Evolutionary conservation across 169 alveolate genomes (phyloP).

Genomic region (Cardiosporidium cionae): DNA sequence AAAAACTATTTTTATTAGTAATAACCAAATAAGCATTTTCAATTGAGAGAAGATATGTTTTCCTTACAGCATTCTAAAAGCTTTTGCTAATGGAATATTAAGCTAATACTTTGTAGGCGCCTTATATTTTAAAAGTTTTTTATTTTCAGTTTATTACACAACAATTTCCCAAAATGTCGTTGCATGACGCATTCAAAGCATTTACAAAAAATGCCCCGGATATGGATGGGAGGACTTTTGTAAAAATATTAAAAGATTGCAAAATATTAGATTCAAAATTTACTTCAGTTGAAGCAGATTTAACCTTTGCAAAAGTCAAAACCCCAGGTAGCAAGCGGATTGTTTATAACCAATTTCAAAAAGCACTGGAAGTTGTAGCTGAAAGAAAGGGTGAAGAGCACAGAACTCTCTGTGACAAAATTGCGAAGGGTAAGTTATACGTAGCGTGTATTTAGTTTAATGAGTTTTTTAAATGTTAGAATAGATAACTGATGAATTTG

Average conservation of each 20-base stretch:
- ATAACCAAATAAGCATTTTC: no score
- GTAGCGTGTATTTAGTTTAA: no score
- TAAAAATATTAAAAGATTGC: conserved; percentile 51
- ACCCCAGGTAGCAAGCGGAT: conserved; percentile 56
- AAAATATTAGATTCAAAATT: conserved; percentile 47
- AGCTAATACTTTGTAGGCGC: no score
- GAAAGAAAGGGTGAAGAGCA: conserved; percentile 43
- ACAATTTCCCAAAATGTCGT: conserved; percentile 9
- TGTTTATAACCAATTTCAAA: conserved; percentile 41
- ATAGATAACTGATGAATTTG: no score
- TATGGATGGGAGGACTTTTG: conserved; percentile 63
- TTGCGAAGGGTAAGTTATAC: not conserved
- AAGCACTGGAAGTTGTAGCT: conserved; percentile 45
- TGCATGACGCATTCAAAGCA: conserved; percentile 49
- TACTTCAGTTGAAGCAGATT: conserved; percentile 65
- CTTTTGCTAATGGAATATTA: no score
- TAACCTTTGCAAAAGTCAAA: conserved; percentile 60
- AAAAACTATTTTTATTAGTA: no score
- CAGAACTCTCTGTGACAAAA: no score
- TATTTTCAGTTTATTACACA: no score
- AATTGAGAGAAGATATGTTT: no score
- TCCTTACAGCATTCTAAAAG: no score
- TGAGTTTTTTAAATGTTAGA: no score
- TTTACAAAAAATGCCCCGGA: conserved; percentile 58
- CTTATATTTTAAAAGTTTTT: no score